phyloP scores from a whole-genome alignment of 495 filamentous ascomycete genomes.

The Terfezia boudieri region DNA sequence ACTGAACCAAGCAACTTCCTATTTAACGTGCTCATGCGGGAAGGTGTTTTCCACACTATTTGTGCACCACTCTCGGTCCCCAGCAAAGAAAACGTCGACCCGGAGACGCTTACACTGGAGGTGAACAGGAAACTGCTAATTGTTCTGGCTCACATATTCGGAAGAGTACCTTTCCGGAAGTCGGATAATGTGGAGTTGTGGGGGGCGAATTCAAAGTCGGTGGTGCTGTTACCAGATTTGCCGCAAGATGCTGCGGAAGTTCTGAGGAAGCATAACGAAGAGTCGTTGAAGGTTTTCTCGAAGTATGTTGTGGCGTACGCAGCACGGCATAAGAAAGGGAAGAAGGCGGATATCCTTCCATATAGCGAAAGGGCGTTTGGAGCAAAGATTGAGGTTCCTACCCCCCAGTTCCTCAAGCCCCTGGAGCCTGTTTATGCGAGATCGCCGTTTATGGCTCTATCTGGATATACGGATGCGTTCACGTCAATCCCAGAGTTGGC shows the following conservation, averaged over 20 bases:
- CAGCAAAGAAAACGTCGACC: conserved; percentile 10
- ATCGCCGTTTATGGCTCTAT: conserved; percentile 49
- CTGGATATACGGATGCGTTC: conserved; percentile 41
- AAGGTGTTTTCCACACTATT: conserved; percentile 42
- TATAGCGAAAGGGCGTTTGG: conserved; percentile 21
- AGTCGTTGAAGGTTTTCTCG: conserved; percentile 38
- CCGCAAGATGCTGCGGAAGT: conserved; percentile 32
- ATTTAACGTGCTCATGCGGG: conserved; percentile 46
- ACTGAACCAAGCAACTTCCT: conserved; percentile 50
- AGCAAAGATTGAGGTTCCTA: not conserved
- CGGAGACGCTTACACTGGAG: not conserved
- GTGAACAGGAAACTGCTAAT: conserved; percentile 28
- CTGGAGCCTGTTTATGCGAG: conserved; percentile 28
- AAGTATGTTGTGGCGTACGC: conserved; percentile 47
- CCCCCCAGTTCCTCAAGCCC: not conserved
- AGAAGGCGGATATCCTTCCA: conserved; percentile 32
- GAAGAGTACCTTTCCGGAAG: conserved; percentile 25
- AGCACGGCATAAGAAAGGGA: conserved; percentile 32
- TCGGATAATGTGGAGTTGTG: conserved; percentile 7
- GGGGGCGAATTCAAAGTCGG: conserved; percentile 1
- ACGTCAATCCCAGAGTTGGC: conserved; percentile 39
- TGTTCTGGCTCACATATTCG: conserved; percentile 46
- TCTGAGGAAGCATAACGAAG: conserved; percentile 35
- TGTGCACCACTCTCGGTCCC: conserved; percentile 29
- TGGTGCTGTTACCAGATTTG: conserved; percentile 30